Percentiles rank a stretch among this genome's conserved stretches.
phyloP scores from a whole-genome alignment of 257 asterid genomes.

The Euphrasia confusa region DNA sequence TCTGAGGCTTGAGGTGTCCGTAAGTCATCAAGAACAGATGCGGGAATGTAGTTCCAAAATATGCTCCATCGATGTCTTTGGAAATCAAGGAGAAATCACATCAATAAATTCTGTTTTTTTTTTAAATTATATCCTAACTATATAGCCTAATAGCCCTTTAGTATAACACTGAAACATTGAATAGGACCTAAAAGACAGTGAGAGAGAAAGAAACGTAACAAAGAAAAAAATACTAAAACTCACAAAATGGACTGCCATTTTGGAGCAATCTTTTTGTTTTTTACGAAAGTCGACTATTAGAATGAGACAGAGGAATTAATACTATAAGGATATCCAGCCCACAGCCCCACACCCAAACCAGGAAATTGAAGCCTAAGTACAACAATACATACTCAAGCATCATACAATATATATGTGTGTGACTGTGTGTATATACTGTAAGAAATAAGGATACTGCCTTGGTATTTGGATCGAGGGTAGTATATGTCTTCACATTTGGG shows the following conservation, averaged over 20 bases:
- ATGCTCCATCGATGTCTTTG: constrained; percentile 57
- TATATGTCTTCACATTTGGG: constrained; percentile 93
- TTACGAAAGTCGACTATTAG: too few relatives aligned
- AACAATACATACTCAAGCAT: constrained; percentile 6
- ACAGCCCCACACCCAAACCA: not conserved
- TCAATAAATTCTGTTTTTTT: not conserved
- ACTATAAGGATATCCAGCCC: not conserved
- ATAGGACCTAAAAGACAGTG: too few relatives aligned
- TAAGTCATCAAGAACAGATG: constrained; percentile 86
- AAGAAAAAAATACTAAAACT: too few relatives aligned
- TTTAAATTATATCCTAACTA: too few relatives aligned
- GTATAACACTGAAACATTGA: too few relatives aligned
- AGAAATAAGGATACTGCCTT: constrained; percentile 91
- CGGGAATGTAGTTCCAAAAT: constrained; percentile 85
- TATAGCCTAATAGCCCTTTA: too few relatives aligned
- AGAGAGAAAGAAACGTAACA: too few relatives aligned
- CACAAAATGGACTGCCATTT: too few relatives aligned
- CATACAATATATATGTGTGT: not conserved
- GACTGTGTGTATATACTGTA: too few relatives aligned
- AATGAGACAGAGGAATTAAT: too few relatives aligned
- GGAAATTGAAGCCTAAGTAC: constrained; percentile 18
- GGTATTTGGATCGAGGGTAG: constrained; percentile 95
- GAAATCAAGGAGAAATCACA: constrained; percentile 47
- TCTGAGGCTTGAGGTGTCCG: constrained; percentile 83
- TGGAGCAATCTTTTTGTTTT: too few relatives aligned